Evolutionary conservation across 495 filamentous ascomycete genomes (phyloP).

Genomic region (Penicillium manginii): DNA sequence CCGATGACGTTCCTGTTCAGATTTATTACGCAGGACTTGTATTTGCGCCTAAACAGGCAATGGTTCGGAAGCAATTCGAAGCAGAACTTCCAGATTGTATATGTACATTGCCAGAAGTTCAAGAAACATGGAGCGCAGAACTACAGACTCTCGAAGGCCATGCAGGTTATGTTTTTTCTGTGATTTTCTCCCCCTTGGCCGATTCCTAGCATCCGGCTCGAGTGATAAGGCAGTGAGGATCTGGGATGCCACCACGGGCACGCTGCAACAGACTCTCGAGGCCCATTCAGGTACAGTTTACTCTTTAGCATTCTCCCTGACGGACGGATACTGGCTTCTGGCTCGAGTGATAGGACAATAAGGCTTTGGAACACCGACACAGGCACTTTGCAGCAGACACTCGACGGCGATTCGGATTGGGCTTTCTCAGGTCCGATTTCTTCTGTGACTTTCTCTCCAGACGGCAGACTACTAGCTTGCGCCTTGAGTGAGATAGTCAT

Average conservation of each 20-base stretch:
- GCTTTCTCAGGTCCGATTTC: too few species aligned
- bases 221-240: slow-evolving; percentile 28
- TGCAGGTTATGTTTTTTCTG: slow-evolving; percentile 8
- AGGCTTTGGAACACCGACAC: too few species aligned
- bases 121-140: slow-evolving; percentile 21
- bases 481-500: too few species aligned
- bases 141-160: slow-evolving; percentile 31
- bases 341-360: too few species aligned
- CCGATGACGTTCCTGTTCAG: slow-evolving; percentile 30
- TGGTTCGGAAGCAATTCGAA: slow-evolving; percentile 28
- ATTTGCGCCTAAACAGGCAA: slow-evolving; percentile 37
- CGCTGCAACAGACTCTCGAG: not conserved
- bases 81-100: slow-evolving; percentile 21
- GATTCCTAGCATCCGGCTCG: slow-evolving; percentile 23
- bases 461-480: too few species aligned
- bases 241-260: slow-evolving; percentile 27
- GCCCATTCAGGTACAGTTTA: too few species aligned
- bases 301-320: too few species aligned
- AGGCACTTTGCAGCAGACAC: too few species aligned
- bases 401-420: too few species aligned
- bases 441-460: too few species aligned
- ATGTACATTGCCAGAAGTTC: slow-evolving; percentile 17
- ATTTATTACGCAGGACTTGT: slow-evolving; percentile 34
- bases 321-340: too few species aligned
- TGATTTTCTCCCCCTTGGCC: slow-evolving; percentile 30